phyloP scores from a whole-genome alignment of 306 rosid genomes.

The Sicyos edulis region DNA sequence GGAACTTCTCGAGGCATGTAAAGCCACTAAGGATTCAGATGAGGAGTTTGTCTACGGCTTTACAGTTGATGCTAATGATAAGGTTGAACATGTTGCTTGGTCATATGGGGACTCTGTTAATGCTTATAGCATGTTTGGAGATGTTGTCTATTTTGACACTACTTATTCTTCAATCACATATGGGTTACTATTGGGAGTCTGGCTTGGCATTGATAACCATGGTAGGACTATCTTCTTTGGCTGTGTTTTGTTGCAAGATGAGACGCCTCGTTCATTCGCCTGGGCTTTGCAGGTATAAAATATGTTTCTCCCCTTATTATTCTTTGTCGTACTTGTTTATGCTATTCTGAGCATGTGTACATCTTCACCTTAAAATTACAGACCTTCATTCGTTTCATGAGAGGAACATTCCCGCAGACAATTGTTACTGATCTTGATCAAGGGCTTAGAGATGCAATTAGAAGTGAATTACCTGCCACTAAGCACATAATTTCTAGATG shows the following conservation, averaged over 20 bases:
- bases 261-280: conserved; percentile 60
- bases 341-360: conserved; percentile 25
- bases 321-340: background rate
- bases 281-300: conserved; percentile 91
- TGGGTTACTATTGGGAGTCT: conserved; percentile 80
- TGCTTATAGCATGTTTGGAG: conserved; percentile 62
- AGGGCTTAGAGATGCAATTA: conserved; percentile 63
- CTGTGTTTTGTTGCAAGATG: conserved; percentile 88
- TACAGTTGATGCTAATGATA: conserved; percentile 70
- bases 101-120: conserved; percentile 63
- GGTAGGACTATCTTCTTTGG: conserved; percentile 80
- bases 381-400: conserved; percentile 74
- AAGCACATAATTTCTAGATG: conserved; percentile 62
- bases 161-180: conserved; percentile 70
- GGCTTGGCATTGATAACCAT: conserved; percentile 89
- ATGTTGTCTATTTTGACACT: conserved; percentile 73
- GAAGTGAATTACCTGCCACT: conserved; percentile 58
- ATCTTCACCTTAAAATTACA: conserved; percentile 38
- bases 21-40: conserved; percentile 60
- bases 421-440: conserved; percentile 76
- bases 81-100: conserved; percentile 79
- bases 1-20: conserved; percentile 93
- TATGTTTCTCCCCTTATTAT: background rate
- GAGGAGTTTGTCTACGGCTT: conserved; percentile 68
- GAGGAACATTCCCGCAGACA: conserved; percentile 89